phyloP scores from a whole-genome alignment of 2,329 filamentous ascomycete species.

The Colletotrichum neosansevieriae region DNA sequence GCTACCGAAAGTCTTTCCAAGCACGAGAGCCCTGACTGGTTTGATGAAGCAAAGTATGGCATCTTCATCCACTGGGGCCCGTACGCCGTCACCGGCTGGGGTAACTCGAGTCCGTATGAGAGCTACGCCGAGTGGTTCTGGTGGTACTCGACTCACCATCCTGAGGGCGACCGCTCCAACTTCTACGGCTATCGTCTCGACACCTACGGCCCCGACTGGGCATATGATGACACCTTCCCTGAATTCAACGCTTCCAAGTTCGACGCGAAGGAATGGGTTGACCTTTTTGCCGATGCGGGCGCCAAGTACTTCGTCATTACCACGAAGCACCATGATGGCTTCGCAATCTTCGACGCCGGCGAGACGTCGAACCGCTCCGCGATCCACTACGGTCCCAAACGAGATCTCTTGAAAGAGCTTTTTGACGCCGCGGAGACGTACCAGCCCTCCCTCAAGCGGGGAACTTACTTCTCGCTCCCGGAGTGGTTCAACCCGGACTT shows the following conservation, averaged over 20 bases:
- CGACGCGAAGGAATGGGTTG: slow-evolving; percentile 65
- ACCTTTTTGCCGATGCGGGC: slow-evolving; percentile 64
- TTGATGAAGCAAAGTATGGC: slow-evolving; percentile 66
- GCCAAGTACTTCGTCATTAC: slow-evolving; percentile 63
- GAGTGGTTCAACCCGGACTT: slow-evolving; percentile 64
- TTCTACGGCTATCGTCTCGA: slow-evolving; percentile 61
- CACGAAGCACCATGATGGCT: slow-evolving; percentile 62
- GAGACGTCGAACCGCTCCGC: slow-evolving; percentile 54
- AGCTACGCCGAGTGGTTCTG: slow-evolving; percentile 62
- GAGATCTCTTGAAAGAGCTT: slow-evolving; percentile 51
- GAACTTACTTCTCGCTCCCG: slow-evolving; percentile 61
- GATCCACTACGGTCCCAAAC: slow-evolving; percentile 52
- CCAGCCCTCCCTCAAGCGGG: slow-evolving; percentile 46
- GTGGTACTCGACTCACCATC: slow-evolving; percentile 54
- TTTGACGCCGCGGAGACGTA: slow-evolving; percentile 48
- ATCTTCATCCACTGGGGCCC: slow-evolving; percentile 73
- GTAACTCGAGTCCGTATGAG: slow-evolving; percentile 55
- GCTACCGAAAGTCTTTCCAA: slow-evolving; percentile 51
- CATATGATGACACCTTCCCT: slow-evolving; percentile 68
- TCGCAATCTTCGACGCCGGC: slow-evolving; percentile 57
- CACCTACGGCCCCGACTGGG: slow-evolving; percentile 62
- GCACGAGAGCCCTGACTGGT: slow-evolving; percentile 65
- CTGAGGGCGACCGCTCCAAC: slow-evolving; percentile 35
- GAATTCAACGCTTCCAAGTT: slow-evolving; percentile 64
- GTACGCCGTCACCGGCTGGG: slow-evolving; percentile 69